Evolutionary conservation across 495 filamentous ascomycete genomes (phyloP), one percentile per base, ranked within the genome.

Genomic region (Haplographium delicatum): DNA sequence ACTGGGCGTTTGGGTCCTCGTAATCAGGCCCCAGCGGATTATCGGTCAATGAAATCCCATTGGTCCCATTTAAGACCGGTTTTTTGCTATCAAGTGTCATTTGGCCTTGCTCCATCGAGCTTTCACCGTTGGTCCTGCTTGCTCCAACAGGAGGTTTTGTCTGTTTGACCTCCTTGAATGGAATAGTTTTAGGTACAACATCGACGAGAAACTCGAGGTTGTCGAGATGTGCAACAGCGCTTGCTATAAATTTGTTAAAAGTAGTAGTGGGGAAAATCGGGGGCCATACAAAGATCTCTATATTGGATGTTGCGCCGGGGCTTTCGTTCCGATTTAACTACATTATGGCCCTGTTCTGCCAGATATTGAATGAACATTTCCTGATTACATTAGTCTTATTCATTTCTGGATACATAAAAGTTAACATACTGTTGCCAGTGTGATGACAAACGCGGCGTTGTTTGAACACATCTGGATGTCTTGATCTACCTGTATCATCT

Each of bases 281-380:
- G 25, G 24, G 9, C 25, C 54, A 22, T 68, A 91, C 86, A 84
- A 13, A 97, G 73, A 67, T 98, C 93, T 65, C 86, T 89, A 75
- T 98, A 98, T 66, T 97, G 94, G 56, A 98, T 83, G 49, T 91
- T 95, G 56, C 91, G 83, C 31, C 93, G 79, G 23, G 91, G 91
- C 66, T 96, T 96, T 47, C 84, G 76, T 64, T 96, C 93, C 4
- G 88, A 77, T 54, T 89, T 90, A 50, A 93, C 86, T 63, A 95
- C 86, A 61, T 89, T 89, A 59, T 95, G 79, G 23, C 81, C 86
- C 69, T 95, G 87, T 51, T 83, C 79, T 22, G 88, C 83, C 27
- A 98, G 77, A 63, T 96, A 84, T 62, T 95, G 88, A 54, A 98
- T 86, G 75, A 98, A 98, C 82, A 96, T 83, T 68, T 97, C 93